phyloP scores from a whole-genome alignment of 2,329 filamentous ascomycete species.

The Fusarium subglutinans region DNA sequence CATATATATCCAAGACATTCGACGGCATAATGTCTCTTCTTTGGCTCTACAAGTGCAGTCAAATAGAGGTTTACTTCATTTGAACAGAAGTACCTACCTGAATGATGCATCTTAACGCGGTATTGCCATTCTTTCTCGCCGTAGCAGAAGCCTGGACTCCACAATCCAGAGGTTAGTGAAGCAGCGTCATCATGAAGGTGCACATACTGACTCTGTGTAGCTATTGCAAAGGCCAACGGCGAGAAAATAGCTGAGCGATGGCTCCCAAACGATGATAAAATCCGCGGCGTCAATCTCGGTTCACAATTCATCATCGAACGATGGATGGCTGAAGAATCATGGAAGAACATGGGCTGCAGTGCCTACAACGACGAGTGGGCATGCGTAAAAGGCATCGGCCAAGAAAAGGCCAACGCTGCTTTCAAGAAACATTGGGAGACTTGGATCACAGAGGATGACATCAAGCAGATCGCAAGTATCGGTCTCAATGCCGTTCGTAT shows the following conservation, averaged over 20 bases:
- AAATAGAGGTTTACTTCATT: rapidly evolving
- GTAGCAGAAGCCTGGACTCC: conserved; percentile 8
- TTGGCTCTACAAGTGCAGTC: neutral
- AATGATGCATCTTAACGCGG: neutral
- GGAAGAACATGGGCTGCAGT: conserved; percentile 39
- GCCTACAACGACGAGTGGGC: conserved; percentile 40
- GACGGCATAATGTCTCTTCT: neutral
- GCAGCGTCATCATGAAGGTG: rapidly evolving
- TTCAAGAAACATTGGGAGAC: conserved; percentile 41
- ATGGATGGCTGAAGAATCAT: conserved; percentile 40
- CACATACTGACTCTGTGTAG: neutral
- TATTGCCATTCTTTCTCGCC: neutral
- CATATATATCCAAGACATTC: neutral
- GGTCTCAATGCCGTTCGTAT: conserved; percentile 41
- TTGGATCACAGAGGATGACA: conserved; percentile 37
- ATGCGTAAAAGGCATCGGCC: conserved; percentile 39
- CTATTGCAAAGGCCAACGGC: neutral
- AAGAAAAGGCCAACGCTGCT: conserved; percentile 32
- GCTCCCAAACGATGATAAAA: conserved; percentile 21
- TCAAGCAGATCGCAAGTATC: conserved; percentile 37
- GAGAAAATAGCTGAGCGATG: conserved; percentile 17
- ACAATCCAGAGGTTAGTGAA: neutral
- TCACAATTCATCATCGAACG: conserved; percentile 43
- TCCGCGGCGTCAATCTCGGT: conserved; percentile 41
- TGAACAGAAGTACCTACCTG: rapidly evolving